Evolutionary conservation across 768 basidiomycete species (phyloP), one percentile per base, ranked within the genome.

Genomic region (Mycena capillaripes): DNA sequence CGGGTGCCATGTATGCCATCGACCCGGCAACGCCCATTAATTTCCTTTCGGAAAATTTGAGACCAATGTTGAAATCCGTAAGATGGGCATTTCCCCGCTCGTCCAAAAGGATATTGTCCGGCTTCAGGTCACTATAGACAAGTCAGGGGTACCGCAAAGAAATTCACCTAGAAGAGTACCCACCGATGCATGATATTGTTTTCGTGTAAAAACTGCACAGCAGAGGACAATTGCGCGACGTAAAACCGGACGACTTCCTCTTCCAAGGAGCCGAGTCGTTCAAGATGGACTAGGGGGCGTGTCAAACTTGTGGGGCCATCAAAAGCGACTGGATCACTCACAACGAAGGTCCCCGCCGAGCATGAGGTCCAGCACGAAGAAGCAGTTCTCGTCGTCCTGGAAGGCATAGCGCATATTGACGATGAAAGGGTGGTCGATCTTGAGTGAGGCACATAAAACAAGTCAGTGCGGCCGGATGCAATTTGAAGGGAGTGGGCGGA

Each of bases 1-100:
- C 92, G 3, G 93, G 93, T 48, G 93, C 97, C 97, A 99, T 99
- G 81, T 99, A 99, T 3, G 97, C 97, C 97, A 99, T 97, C 61
- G 96, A 97, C 11, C 97, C 97, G 27, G 97, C 97, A 0, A 99
- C 94, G 27, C 97, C 96, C 16, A 94, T 97, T 38, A 96, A 83
- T 69, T 93, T 89, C 66, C 95, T 89, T 68, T 98, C 96, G 6
- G 93, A 91, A 79, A 95, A 99, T 81, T 99, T 97, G 9, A 99
- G 96, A 19, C 97, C 97, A 69, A 99, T 99, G 81, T 99, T 99
- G 83, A 99, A 98, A 81, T 99, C 97, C 0, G 94, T 99, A 72
- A 99, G 86, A 81, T 99, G 97, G 9, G 97, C 97, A 77, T 99
- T 97, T 2, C 97, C 97, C 59, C 89, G 88, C 78, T 98, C 97